These are phyloP conservation scores for Thalia dealbata DNA, from an alignment of 176 grass and related monocot genomes.

Conservation along the genomic window DNA sequence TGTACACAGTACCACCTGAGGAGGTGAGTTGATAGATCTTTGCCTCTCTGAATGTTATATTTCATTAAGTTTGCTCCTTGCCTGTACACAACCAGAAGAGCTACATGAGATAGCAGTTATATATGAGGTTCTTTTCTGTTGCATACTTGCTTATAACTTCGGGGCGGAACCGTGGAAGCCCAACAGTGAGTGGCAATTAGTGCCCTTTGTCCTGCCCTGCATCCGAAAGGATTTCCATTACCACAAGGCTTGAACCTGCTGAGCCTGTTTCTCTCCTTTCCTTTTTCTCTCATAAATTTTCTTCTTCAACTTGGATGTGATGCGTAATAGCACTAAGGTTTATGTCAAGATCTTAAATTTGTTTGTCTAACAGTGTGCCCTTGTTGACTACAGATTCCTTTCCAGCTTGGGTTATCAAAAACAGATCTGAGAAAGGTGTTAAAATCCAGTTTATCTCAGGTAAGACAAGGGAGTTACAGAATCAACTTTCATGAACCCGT, in stretches of 20 bases:
- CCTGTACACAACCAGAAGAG: background rate
- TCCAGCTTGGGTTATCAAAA: conserved; percentile 80
- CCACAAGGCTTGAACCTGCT: background rate
- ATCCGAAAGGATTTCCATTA: background rate
- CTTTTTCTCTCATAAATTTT: background rate
- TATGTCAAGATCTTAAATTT: no score
- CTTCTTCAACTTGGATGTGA: no score
- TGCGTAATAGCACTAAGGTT: no score
- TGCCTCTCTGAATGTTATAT: background rate
- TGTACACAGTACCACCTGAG: conserved; percentile 67
- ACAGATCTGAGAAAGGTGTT: conserved; percentile 85
- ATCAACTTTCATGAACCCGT: background rate
- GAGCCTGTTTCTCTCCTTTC: background rate
- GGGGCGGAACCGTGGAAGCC: no score
- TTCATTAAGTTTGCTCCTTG: background rate
- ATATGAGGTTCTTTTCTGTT: background rate
- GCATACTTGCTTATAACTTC: background rate
- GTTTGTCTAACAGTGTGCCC: conserved; percentile 7
- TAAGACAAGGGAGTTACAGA: background rate
- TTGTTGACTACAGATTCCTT: conserved; percentile 68
- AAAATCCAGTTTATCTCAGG: conserved; percentile 63
- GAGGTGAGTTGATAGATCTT: conserved; percentile 48
- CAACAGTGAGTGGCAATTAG: background rate
- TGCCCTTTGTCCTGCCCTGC: background rate
- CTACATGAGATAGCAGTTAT: background rate